Conservation (phyloP, 371 early-diverging fungal species). For the Umbelopsis sp. region DNA sequence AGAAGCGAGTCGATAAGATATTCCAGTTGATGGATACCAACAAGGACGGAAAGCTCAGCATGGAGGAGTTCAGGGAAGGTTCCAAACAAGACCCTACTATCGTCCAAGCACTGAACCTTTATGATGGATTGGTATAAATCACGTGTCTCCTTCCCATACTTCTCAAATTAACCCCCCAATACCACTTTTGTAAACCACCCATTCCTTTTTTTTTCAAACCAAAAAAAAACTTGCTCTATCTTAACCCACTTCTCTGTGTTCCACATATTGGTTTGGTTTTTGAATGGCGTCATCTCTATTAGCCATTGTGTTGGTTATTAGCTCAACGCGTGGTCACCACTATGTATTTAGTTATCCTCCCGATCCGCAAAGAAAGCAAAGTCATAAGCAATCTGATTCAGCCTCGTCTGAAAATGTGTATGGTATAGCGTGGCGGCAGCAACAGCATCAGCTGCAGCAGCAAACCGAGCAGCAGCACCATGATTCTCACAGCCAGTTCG, state of each 20-base stretch:
- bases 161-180: not conserved
- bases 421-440: conserved; percentile 1
- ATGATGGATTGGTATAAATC: conserved; percentile 80
- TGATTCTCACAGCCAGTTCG: conserved; percentile 32
- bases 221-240: not conserved
- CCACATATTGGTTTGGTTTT: not conserved
- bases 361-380: conserved; percentile 40
- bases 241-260: not conserved
- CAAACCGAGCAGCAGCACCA: too few species aligned
- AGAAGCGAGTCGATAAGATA: conserved; percentile 90
- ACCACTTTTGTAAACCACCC: not conserved
- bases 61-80: conserved; percentile 90
- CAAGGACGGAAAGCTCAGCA: conserved; percentile 74
- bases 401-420: conserved; percentile 6
- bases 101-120: conserved; percentile 85
- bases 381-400: not conserved
- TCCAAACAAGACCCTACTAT: conserved; percentile 89
- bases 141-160: not conserved
- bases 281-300: conserved; percentile 32
- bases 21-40: conserved; percentile 91
- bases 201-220: not conserved
- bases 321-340: conserved; percentile 74
- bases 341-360: conserved; percentile 69
- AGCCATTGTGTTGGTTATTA: conserved; percentile 68
- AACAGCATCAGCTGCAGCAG: not conserved